Evolutionary conservation across 1,284 basidiomycete species (phyloP).

Genomic region (Coniophora puteana): DNA sequence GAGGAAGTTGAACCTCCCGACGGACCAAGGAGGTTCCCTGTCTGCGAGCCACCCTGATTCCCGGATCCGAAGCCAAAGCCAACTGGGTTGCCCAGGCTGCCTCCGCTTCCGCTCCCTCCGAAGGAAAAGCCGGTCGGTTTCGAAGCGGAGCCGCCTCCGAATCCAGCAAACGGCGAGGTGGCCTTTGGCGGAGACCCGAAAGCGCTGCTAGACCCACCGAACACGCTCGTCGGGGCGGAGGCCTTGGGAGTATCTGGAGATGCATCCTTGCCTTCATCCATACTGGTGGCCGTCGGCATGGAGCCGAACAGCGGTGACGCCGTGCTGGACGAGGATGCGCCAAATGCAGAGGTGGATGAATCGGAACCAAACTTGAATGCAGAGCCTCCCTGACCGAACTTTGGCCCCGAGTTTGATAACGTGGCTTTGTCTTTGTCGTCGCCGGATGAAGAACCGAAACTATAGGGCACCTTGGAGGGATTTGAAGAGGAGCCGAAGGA

Average conservation of each 20-base stretch:
- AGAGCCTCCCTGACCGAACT: too few relatives aligned
- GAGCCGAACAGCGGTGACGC: too few relatives aligned
- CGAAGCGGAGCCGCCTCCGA: constrained; percentile 19
- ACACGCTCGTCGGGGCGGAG: constrained; percentile 22
- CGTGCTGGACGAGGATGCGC: too few relatives aligned
- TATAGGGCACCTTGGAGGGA: constrained; percentile 13
- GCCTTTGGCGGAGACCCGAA: constrained; percentile 9
- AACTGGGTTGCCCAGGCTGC: constrained; percentile 55
- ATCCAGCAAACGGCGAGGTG: background rate
- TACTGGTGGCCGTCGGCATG: too few relatives aligned
- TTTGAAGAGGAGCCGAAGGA: constrained; percentile 16
- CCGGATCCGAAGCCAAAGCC: constrained; percentile 57
- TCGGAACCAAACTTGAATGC: too few relatives aligned
- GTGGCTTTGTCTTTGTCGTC: too few relatives aligned
- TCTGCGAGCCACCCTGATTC: too few relatives aligned
- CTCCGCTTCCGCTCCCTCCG: constrained; percentile 32
- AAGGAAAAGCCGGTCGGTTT: constrained; percentile 23
- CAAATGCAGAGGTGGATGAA: too few relatives aligned
- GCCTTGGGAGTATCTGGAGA: too few relatives aligned
- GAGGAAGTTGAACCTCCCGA: constrained; percentile 26
- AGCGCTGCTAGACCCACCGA: constrained; percentile 30
- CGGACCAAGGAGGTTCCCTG: constrained; percentile 3
- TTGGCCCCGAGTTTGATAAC: too few relatives aligned
- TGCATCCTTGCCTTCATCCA: too few relatives aligned
- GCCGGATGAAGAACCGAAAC: constrained; percentile 15